A percentile compares a stretch with the other conserved stretches of the same genome.
phyloP scores from a whole-genome alignment of 176 grass and related monocot species.

The Musa schizocarpa region DNA sequence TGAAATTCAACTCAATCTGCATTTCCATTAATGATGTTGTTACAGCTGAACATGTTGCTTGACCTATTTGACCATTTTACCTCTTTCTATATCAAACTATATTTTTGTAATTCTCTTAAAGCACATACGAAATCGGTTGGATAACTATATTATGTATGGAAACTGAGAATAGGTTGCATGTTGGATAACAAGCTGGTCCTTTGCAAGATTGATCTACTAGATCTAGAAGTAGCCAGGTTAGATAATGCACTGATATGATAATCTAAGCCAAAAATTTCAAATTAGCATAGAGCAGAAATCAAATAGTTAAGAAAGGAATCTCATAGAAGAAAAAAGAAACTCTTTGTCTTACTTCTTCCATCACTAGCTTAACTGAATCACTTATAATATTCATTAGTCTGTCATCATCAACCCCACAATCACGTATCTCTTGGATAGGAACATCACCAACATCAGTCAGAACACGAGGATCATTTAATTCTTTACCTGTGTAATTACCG shows the following conservation, averaged over 20 bases:
- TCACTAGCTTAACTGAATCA: constrained; percentile 88
- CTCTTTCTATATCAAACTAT: too few species aligned
- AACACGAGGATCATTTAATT: constrained; percentile 87
- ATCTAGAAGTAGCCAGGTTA: background rate
- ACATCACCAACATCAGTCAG: constrained; percentile 96
- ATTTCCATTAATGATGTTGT: too few species aligned
- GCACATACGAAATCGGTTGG: too few species aligned
- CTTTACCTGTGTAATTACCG: constrained; percentile 52
- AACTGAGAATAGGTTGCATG: too few species aligned
- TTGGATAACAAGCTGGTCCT: too few species aligned
- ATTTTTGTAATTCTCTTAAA: too few species aligned
- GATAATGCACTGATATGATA: background rate
- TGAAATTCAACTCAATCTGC: too few species aligned
- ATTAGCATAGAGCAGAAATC: background rate
- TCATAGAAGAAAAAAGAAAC: background rate
- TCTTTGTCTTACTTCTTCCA: constrained; percentile 55
- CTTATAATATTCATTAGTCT: constrained; percentile 83
- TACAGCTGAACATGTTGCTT: too few species aligned
- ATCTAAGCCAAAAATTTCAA: background rate
- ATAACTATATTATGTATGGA: too few species aligned
- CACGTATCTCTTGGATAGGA: constrained; percentile 94
- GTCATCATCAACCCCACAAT: constrained; percentile 81
- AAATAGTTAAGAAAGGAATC: background rate
- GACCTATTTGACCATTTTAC: too few species aligned
- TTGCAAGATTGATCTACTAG: too few species aligned